Percentiles rank a stretch among this genome's conserved stretches.
These are phyloP conservation scores for Phytopythium aichiense DNA, from an alignment of 352 stramenopile species.

Conservation along the genomic window DNA sequence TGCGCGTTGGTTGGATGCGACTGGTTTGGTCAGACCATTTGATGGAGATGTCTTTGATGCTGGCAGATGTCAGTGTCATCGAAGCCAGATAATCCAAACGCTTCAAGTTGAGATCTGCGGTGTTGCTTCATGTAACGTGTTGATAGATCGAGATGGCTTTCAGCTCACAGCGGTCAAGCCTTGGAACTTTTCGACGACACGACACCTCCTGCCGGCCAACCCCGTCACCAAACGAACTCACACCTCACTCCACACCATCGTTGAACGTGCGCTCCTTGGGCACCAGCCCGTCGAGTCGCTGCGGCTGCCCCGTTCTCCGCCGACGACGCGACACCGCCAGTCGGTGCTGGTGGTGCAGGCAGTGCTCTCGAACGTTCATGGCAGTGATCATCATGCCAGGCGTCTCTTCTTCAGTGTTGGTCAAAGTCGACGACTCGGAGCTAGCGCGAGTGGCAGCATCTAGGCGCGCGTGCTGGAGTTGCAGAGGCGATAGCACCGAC, in stretches of 20 bases:
- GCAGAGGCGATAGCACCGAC: background rate
- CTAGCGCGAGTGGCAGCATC: background rate
- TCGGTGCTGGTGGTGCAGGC: conserved; percentile 1
- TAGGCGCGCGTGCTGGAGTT: background rate
- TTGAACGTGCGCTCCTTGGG: background rate
- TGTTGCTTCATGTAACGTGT: background rate
- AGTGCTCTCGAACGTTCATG: background rate
- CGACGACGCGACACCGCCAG: conserved; percentile 1
- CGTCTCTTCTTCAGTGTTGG: background rate
- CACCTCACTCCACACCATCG: background rate
- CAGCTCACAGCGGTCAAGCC: too few relatives aligned
- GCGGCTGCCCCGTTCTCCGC: background rate
- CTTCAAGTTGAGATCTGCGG: too few relatives aligned
- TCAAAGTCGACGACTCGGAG: background rate
- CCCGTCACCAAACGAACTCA: background rate
- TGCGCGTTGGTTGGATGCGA: too few relatives aligned
- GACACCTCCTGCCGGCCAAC: too few relatives aligned
- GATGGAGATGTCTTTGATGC: too few relatives aligned
- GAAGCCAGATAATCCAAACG: too few relatives aligned
- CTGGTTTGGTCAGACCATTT: too few relatives aligned
- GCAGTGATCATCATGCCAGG: background rate
- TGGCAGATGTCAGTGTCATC: too few relatives aligned
- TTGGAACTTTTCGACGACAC: too few relatives aligned
- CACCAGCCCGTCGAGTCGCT: background rate
- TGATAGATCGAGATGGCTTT: too few relatives aligned